Base-by-base conservation (phyloP, 441 rosid genomes). In the Erodium texanum region DNA sequence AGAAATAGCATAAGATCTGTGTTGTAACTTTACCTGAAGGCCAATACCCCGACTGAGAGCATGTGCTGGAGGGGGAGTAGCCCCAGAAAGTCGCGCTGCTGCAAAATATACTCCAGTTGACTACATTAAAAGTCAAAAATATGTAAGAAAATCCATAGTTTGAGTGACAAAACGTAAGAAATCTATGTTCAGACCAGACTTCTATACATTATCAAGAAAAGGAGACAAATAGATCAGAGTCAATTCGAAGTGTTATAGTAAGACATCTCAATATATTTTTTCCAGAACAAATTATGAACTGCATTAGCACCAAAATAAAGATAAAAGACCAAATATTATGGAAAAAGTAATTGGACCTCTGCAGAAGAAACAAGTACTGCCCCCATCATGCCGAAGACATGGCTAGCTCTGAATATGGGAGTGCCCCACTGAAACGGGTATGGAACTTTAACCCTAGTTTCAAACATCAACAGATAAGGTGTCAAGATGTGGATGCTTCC, bases 391-490 rank as follows among this genome's bases (percentile, higher is more conserved):
- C 92, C 99, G 54, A 93, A 93, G 63, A 90, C 92, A 77, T 91
- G 99, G 82, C 86, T 85, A 38, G 96, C 99, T 78, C 83, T 82
- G 73, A 93, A 93, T 79, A 89, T 81, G 3, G 99, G 99, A 73
- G 99, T 79, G 64, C 96, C 99, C 96, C 96, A 93, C 70, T 93
- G 99, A 69, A 93, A 87, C 1, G 99, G 99, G 68, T 91, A 91
- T 7, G 97, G 97, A 54, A 93, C 68, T 74, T 84, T 89, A 68
- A 93, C 83, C 99, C 99, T 93, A 73, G 52, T 74, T 71, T 22
- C 71, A 15, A n/a, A 24, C 36, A 76, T 64, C 48, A 69, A 64
- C 23, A 43, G 19, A 29, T 23, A 62, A 74, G 29, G 67, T 23
- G 54, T 59, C 69, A 68, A n/a, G 7, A 5, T 24, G 22, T 52